Conservation (phyloP, 176 grass and related monocot genomes). For the Zoysia pacifica region DNA sequence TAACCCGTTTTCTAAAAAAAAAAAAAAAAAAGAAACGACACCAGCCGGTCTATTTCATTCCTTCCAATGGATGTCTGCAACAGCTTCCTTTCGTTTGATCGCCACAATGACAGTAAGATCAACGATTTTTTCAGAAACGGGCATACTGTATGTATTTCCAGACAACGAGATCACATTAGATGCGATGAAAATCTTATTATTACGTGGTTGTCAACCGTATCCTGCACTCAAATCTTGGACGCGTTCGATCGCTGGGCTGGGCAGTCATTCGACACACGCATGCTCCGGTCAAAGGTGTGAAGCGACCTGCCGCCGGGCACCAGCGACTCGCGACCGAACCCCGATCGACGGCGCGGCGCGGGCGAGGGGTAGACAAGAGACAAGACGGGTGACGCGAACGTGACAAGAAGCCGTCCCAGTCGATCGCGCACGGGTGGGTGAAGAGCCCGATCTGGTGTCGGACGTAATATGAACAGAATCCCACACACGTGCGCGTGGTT, state of each 20-base stretch:
- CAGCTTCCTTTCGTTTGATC: no score
- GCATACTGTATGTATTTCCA: no score
- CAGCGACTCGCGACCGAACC: constrained; percentile 33
- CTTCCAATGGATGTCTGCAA: no score
- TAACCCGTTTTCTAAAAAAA: no score
- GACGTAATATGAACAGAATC: background rate
- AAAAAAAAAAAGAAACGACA: no score
- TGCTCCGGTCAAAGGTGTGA: constrained; percentile 40
- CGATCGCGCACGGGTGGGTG: background rate
- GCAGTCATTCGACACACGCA: constrained; percentile 30
- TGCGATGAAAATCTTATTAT: no score
- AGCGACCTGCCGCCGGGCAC: constrained; percentile 27
- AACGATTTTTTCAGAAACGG: no score
- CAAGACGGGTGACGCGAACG: background rate
- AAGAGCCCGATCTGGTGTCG: background rate
- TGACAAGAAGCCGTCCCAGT: background rate
- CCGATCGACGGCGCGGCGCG: background rate
- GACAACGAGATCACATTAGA: no score
- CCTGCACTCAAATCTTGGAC: background rate
- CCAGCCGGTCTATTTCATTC: no score
- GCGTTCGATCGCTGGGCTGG: background rate
- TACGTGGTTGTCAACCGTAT: no score
- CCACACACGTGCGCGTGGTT: background rate
- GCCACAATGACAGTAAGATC: no score
- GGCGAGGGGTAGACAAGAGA: background rate